Conservation (phyloP, 371 early-diverging fungal genomes). For the Mortierella sp. region DNA sequence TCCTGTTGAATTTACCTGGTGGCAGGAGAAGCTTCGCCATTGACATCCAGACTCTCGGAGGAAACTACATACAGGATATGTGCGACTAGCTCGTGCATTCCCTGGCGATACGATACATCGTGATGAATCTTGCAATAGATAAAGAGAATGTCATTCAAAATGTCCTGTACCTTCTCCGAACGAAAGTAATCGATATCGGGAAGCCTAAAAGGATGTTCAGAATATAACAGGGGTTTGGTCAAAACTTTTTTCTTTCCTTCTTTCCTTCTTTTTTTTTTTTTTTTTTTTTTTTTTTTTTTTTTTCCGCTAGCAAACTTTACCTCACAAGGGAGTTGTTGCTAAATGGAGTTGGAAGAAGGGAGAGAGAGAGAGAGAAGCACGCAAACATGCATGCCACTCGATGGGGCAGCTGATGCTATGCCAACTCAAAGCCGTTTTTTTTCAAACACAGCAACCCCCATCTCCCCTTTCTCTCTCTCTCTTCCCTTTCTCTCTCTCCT, state of each 20-base stretch:
- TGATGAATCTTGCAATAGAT: conserved; percentile 90
- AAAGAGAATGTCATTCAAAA: conserved; percentile 86
- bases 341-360: no score
- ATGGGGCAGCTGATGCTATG: background rate
- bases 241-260: no score
- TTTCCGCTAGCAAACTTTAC: no score
- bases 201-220: conserved; percentile 61
- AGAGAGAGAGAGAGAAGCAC: background rate
- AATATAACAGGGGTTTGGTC: background rate
- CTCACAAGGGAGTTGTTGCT: no score
- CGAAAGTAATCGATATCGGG: conserved; percentile 90
- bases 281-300: no score
- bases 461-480: no score
- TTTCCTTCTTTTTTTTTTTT: no score
- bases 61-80: conserved; percentile 81
- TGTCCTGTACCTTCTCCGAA: conserved; percentile 67
- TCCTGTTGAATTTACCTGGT: no score
- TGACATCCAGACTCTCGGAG: conserved; percentile 65
- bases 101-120: conserved; percentile 93
- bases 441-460: no score
- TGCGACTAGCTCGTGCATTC: conserved; percentile 97
- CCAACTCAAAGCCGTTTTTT: no score
- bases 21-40: conserved; percentile 13
- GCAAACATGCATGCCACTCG: background rate
- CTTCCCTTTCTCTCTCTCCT: no score